Evolutionary conservation across 441 rosid genomes (phyloP).

Genomic region (Lepidium campestre): DNA sequence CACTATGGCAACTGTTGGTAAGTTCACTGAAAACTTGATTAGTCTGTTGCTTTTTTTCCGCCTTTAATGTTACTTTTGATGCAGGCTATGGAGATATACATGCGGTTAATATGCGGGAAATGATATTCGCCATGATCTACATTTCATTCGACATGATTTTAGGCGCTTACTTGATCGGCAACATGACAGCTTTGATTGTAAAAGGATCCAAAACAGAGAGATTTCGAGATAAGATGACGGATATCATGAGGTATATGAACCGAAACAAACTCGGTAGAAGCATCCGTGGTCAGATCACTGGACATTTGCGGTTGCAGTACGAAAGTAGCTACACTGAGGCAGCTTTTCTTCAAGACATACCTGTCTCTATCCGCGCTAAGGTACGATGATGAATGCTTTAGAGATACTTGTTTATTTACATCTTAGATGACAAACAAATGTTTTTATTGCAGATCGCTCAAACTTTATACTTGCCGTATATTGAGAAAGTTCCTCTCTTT

Average conservation of each 20-base stretch:
- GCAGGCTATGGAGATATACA: constrained; percentile 75
- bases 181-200: constrained; percentile 69
- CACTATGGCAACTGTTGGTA: constrained; percentile 76
- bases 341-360: constrained; percentile 61
- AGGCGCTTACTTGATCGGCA: constrained; percentile 67
- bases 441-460: constrained; percentile 45
- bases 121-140: constrained; percentile 60
- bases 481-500: constrained; percentile 49
- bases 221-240: constrained; percentile 60
- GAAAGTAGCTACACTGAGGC: constrained; percentile 53
- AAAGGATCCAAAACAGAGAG: constrained; percentile 69
- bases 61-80: neutral
- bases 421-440: neutral
- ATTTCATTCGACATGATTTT: constrained; percentile 73
- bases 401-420: neutral
- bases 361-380: constrained; percentile 59
- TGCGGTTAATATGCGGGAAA: constrained; percentile 62
- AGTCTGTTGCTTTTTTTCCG: neutral
- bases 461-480: constrained; percentile 52
- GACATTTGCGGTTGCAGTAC: constrained; percentile 46
- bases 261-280: constrained; percentile 52
- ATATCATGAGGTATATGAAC: constrained; percentile 53
- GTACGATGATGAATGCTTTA: constrained; percentile 15
- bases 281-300: constrained; percentile 48
- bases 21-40: constrained; percentile 1